Conservation (phyloP, 345 rosid species). For the Populus pruinosa region DNA sequence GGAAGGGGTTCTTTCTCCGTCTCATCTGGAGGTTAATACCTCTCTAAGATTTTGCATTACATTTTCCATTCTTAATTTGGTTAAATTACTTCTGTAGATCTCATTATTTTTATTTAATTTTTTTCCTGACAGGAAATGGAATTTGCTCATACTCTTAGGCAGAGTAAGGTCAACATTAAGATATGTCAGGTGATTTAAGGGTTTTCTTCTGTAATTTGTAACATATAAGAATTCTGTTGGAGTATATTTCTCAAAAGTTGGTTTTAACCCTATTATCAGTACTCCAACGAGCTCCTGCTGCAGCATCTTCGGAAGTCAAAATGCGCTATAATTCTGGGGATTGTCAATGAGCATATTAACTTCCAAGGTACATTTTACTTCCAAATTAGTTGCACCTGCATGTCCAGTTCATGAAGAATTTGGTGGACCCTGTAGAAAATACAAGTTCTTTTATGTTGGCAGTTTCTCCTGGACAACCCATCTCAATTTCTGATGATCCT, state of each 20-base stretch:
- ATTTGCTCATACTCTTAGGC: slow-evolving; percentile 82
- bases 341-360: slow-evolving; percentile 80
- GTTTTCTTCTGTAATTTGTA: background rate
- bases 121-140: slow-evolving; percentile 79
- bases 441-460: slow-evolving; percentile 28
- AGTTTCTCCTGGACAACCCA: slow-evolving; percentile 92
- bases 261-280: slow-evolving; percentile 47
- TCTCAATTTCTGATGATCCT: slow-evolving; percentile 72
- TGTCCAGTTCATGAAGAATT: background rate
- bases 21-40: slow-evolving; percentile 80
- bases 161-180: slow-evolving; percentile 83
- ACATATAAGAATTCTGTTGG: background rate
- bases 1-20: slow-evolving; percentile 90
- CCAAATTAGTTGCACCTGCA: background rate
- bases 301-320: slow-evolving; percentile 80
- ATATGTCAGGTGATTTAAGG: slow-evolving; percentile 67
- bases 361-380: slow-evolving; percentile 61
- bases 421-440: background rate
- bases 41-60: background rate
- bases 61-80: background rate
- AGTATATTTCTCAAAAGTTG: slow-evolving; percentile 11
- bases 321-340: slow-evolving; percentile 80
- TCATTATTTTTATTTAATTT: background rate
- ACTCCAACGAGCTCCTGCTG: slow-evolving; percentile 86
- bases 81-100: slow-evolving; percentile 2